Percentiles rank a stretch among this genome's conserved stretches.
Conservation (phyloP, 352 stramenopile species). For the Halophytophthora polymorphica region DNA sequence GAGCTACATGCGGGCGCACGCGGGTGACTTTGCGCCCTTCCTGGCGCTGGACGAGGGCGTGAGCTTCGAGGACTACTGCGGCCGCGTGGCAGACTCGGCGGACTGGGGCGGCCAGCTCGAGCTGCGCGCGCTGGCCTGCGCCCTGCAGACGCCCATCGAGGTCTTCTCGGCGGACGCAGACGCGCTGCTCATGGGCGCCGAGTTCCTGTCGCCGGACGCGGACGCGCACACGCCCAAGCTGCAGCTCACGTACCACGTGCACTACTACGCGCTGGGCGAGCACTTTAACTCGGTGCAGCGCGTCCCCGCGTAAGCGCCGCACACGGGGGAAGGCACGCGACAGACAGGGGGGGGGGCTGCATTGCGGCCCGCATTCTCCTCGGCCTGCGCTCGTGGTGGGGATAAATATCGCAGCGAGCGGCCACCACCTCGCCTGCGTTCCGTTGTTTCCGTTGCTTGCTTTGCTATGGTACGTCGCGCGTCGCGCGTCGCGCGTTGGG, state of each 20-base stretch:
- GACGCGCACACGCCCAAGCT: slow-evolving; percentile 56
- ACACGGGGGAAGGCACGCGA: no score
- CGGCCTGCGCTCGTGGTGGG: no score
- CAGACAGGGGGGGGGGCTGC: no score
- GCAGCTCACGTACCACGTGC: slow-evolving; percentile 93
- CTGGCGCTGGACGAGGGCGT: slow-evolving; percentile 64
- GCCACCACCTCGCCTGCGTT: no score
- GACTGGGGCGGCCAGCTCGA: slow-evolving; percentile 98
- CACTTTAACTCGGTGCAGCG: slow-evolving; percentile 97
- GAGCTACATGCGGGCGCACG: slow-evolving; percentile 76
- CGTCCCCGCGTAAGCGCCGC: background rate
- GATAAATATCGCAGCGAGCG: no score
- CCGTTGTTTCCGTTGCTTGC: no score
- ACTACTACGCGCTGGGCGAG: slow-evolving; percentile 99
- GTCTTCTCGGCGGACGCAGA: slow-evolving; percentile 90
- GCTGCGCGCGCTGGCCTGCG: slow-evolving; percentile 89
- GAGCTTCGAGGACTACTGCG: slow-evolving; percentile 90
- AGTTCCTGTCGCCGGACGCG: slow-evolving; percentile 54
- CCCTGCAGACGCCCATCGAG: slow-evolving; percentile 85
- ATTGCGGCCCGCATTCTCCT: no score
- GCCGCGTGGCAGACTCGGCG: slow-evolving; percentile 85
- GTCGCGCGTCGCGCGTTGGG: no score
- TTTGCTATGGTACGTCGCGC: no score
- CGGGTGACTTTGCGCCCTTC: slow-evolving; percentile 93
- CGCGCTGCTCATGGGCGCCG: slow-evolving; percentile 88